Evolutionary conservation across 2,329 filamentous ascomycete species (phyloP), one percentile per base, ranked within the genome.

Genomic region (Diaporthe ilicicola): DNA sequence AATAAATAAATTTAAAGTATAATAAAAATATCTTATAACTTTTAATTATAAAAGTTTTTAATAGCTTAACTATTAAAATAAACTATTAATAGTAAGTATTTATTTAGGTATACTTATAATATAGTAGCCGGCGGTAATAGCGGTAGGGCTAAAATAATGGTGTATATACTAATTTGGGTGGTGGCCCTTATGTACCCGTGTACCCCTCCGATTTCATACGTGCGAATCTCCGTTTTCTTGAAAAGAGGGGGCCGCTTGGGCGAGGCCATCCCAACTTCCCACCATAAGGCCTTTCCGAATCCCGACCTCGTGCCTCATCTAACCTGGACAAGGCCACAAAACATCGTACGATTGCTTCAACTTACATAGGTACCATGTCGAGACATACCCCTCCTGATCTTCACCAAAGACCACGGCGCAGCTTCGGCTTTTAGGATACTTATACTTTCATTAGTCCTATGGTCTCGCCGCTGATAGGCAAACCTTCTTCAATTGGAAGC

Each of bases 261-360:
- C 59, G 44, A 64, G 59, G 59, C 59, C 44, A 64, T 64, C 44
- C 44, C 59, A 64, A 34, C 59, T 10, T 64, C 27, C 59, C 2
- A 19, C 8, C 7, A 17, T 17, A 50, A 29, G 37, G 44, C 59
- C 59, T 64, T 42, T 22, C 59, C 59, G 59, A 50, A 64, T 50
- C 13, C 59, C 59, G 59, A 64, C 22, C 59, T 29, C n/a, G n/a
- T 50, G 29, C 9, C 59, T 64, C 59, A 64, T 27, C 27, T 64
- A 44, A 64, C 59, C n/a, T 50, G 44, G 59, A 24, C 29, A 12
- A 48, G 44, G 44, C 59, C 59, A 24, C 50, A 64, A 27, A 50
- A 2, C 12, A 50, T 64, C 44, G n/a, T 37, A 42, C 48, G 1
- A 46, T 22, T 12, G 44, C 59, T 50, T 64, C 59, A 64, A 24